phyloP scores from a whole-genome alignment of 2,329 filamentous ascomycete genomes.

The Nectriaceae sp. region DNA sequence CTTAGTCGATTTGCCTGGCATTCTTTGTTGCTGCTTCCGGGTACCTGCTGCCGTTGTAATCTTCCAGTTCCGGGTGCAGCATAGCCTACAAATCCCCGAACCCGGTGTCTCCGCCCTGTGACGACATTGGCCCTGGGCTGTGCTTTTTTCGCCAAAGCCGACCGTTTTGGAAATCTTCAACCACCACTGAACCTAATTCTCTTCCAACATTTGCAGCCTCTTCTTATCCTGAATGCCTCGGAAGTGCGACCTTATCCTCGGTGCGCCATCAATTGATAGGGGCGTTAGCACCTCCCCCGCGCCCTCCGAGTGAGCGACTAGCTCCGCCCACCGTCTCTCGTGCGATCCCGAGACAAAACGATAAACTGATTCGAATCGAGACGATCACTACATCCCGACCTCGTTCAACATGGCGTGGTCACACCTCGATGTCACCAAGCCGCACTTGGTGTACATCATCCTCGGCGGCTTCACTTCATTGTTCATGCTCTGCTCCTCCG shows the following conservation, averaged over 20 bases:
- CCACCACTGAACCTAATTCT: conserved; percentile 3
- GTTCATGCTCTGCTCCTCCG: conserved; percentile 97
- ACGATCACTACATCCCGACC: conserved; percentile 2
- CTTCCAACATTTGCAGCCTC: not conserved
- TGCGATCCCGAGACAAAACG: not conserved
- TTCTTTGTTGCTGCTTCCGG: not conserved
- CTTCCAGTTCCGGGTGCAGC: not conserved
- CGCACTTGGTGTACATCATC: conserved; percentile 98
- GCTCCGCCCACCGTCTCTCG: not conserved
- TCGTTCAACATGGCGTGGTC: conserved; percentile 68
- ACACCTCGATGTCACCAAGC: conserved; percentile 83
- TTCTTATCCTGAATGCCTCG: conserved; percentile 4
- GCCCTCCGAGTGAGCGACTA: conserved; percentile 7
- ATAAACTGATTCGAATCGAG: not conserved
- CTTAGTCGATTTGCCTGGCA: not conserved
- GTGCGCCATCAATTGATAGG: conserved; percentile 16
- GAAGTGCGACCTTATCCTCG: conserved; percentile 7
- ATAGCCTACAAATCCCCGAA: not conserved
- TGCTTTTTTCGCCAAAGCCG: conserved; percentile 19
- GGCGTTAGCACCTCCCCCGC: conserved; percentile 2
- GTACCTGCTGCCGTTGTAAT: not conserved
- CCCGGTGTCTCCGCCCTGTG: conserved; percentile 24
- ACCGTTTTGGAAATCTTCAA: conserved; percentile 7
- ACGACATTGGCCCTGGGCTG: conserved; percentile 27
- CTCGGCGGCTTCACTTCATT: conserved; percentile 95